Percentiles rank a stretch among this genome's conserved stretches.
These are phyloP conservation scores for Polyporus arcularius DNA, from an alignment of 768 basidiomycete genomes.

Conservation along the genomic window DNA sequence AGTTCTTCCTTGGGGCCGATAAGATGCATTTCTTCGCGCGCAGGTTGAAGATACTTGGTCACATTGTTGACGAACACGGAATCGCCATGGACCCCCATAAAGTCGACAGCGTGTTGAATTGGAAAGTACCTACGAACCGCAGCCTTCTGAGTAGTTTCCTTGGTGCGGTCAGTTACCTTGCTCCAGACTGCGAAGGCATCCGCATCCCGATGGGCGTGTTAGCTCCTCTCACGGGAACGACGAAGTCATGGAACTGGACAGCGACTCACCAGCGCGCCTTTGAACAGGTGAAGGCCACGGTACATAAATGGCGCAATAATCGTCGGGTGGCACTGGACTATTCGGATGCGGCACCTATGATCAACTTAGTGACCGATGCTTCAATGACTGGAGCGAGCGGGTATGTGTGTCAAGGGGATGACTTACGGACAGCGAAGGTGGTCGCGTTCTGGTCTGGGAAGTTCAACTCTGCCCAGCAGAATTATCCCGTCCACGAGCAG, in stretches of 20 bases:
- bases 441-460: conserved; percentile 33
- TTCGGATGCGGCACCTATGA: conserved; percentile 11
- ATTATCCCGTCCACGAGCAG: conserved; percentile 43
- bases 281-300: conserved; percentile 25
- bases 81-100: conserved; percentile 48
- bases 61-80: conserved; percentile 37
- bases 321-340: conserved; percentile 29
- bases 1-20: conserved; percentile 23
- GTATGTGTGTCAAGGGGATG: conserved; percentile 24
- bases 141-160: conserved; percentile 38
- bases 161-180: conserved; percentile 35
- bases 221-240: conserved; percentile 19
- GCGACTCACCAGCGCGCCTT: conserved; percentile 35
- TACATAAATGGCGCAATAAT: conserved; percentile 18
- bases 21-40: conserved; percentile 28
- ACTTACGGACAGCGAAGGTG: conserved; percentile 15
- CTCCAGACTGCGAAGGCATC: conserved; percentile 33
- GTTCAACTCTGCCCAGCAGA: conserved; percentile 26
- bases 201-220: conserved; percentile 42
- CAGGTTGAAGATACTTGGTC: conserved; percentile 32
- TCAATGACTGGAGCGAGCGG: conserved; percentile 23
- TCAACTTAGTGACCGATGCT: conserved; percentile 30
- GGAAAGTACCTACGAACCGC: conserved; percentile 32
- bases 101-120: conserved; percentile 36
- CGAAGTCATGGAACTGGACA: neutral